Evolutionary conservation across 2,329 filamentous ascomycete species (phyloP), one percentile per base, ranked within the genome.

Genomic region (Metarhizium brunneum): DNA sequence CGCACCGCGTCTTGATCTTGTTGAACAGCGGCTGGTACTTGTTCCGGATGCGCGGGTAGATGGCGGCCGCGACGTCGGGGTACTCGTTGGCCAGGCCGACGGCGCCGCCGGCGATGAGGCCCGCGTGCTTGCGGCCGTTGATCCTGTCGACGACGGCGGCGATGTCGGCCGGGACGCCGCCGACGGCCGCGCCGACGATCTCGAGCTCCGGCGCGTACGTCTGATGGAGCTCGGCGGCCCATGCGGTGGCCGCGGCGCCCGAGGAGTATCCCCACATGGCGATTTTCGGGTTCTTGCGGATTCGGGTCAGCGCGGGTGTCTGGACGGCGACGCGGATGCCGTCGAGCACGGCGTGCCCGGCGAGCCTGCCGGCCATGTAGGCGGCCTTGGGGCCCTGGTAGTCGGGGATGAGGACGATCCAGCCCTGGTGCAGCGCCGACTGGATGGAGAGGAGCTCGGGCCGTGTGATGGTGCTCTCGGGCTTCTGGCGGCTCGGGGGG

Each of bases 11-110:
- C n/a, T 63, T 59, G 0, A 62, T 61, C 35, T 70, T 35, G 56
- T 64, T 60, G 30, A 65, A 63, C 16, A 71, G 69, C 60, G 67
- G 50, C 8, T 53, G 50, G 38, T 56, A 59, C 50, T 62, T 35
- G 0, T 63, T 61, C 29, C 55, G 56, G 4, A 66, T 50, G 16
- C 62, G 56, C n/a, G 60, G 18, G 1, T 62, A 47, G 0, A 65
- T n/a, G 7, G 58, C 32, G 2, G 45, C 20, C 2, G 36, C 53
- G 5, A 65, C 32, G n/a, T 58, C 57, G 0, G 62, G 58, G 25
- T 63, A 63, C 55, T 66, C 59, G 32, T 58, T 59, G n/a, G 58
- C 47, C 5, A 67, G 50, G 4, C 64, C 64, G 2, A 64, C 45
- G 2, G 66, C 43, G 16, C 59, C 60, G 4, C 60, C 49, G 2